phyloP scores from a whole-genome alignment of 2,329 filamentous ascomycete species.

The Beauveria caledonica region DNA sequence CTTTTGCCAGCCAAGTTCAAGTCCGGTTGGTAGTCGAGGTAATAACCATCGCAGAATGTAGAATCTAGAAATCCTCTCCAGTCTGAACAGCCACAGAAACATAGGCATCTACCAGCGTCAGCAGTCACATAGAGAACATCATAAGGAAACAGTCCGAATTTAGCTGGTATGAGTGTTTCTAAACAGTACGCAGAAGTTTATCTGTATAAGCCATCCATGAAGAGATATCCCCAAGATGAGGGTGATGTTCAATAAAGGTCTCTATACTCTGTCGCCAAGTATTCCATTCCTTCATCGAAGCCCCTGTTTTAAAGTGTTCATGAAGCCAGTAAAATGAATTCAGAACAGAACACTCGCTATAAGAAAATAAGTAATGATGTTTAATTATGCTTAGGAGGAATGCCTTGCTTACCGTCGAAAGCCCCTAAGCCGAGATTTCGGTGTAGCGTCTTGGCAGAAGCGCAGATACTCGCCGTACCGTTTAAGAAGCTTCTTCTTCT shows the following conservation, averaged over 20 bases:
- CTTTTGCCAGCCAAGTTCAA: too few species aligned
- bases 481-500: background rate
- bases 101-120: background rate
- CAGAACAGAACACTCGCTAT: background rate
- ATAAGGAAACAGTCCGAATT: background rate
- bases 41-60: too few species aligned
- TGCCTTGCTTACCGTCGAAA: background rate
- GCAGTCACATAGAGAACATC: background rate
- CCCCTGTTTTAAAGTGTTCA: background rate
- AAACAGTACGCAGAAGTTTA: background rate
- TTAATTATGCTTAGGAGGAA: background rate
- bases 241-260: background rate
- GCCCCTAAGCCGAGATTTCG: background rate
- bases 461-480: background rate
- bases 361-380: background rate
- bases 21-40: too few species aligned
- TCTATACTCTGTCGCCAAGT: background rate
- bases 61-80: too few species aligned
- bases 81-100: too few species aligned
- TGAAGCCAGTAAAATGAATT: background rate
- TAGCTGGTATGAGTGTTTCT: background rate
- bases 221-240: background rate
- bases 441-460: background rate
- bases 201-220: background rate
- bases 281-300: background rate